phyloP scores from a whole-genome alignment of 2,329 filamentous ascomycete genomes.

The Nemania bipapillata region DNA sequence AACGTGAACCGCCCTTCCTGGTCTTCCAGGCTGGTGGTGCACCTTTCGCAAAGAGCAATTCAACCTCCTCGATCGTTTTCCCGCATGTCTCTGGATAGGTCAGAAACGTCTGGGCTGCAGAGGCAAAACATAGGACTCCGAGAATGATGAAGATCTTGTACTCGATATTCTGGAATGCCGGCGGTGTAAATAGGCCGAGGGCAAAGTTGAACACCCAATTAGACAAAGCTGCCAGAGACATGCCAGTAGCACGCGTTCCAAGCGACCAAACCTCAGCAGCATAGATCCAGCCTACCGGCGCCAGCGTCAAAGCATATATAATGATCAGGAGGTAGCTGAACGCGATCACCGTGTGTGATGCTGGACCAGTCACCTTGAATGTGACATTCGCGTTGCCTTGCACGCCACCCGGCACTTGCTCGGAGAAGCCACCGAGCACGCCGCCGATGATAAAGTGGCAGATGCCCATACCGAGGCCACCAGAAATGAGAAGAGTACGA shows the following conservation, averaged over 20 bases:
- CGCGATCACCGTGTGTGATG: conserved; percentile 71
- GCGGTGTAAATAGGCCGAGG: conserved; percentile 67
- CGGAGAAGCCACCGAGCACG: conserved; percentile 61
- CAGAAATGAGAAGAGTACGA: conserved; percentile 73
- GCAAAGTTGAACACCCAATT: conserved; percentile 71
- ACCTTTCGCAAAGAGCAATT: conserved; percentile 51
- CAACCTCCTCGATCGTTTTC: conserved; percentile 56
- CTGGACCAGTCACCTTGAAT: conserved; percentile 62
- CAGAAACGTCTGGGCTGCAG: conserved; percentile 52
- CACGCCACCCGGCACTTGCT: conserved; percentile 56
- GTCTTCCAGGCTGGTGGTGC: conserved; percentile 56
- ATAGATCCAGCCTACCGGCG: conserved; percentile 73
- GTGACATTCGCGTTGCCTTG: conserved; percentile 64
- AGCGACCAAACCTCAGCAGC: conserved; percentile 72
- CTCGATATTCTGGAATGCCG: conserved; percentile 67
- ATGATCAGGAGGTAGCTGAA: conserved; percentile 73
- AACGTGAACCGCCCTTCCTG: conserved; percentile 40
- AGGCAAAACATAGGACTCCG: conserved; percentile 52
- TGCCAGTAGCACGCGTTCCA: conserved; percentile 68
- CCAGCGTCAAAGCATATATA: conserved; percentile 71
- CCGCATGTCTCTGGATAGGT: conserved; percentile 54
- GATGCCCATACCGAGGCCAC: conserved; percentile 71
- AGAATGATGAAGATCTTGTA: conserved; percentile 62
- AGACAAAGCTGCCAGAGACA: conserved; percentile 65
- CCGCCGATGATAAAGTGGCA: conserved; percentile 68